These are phyloP conservation scores for Marsdenia floribunda DNA, from an alignment of 257 asterid species.

Conservation along the genomic window DNA sequence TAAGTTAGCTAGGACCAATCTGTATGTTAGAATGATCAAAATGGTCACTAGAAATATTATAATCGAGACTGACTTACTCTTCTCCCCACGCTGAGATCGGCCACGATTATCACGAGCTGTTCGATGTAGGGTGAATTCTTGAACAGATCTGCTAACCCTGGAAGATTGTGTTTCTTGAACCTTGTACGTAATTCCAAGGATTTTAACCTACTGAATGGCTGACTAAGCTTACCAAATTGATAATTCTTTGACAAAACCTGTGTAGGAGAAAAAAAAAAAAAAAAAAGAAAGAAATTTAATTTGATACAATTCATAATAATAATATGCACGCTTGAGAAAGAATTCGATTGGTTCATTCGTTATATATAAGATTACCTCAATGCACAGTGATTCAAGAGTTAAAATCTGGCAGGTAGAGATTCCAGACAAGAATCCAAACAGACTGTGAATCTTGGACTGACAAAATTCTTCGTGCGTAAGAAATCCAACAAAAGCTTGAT, in stretches of 20 bases:
- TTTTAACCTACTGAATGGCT: slow-evolving; percentile 43
- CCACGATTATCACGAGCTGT: slow-evolving; percentile 45
- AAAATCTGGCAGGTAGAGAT: slow-evolving; percentile 49
- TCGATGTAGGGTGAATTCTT: slow-evolving; percentile 44
- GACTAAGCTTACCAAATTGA: slow-evolving; percentile 30
- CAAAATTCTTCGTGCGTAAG: slow-evolving; percentile 31
- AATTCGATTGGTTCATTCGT: too few species aligned
- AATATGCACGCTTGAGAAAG: too few species aligned
- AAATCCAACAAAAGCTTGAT: slow-evolving; percentile 52
- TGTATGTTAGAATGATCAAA: background rate
- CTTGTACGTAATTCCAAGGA: slow-evolving; percentile 54
- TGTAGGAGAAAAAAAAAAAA: background rate
- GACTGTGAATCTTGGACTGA: slow-evolving; percentile 41
- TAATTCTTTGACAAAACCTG: slow-evolving; percentile 62
- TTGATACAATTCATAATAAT: background rate
- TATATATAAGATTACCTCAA: slow-evolving; percentile 42
- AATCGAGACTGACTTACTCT: slow-evolving; percentile 35
- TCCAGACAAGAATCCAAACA: slow-evolving; percentile 51
- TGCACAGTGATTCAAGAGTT: slow-evolving; percentile 46
- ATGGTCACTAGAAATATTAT: background rate
- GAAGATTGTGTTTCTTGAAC: slow-evolving; percentile 51
- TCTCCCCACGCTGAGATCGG: slow-evolving; percentile 29
- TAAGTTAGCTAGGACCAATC: too few species aligned
- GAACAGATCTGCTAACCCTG: slow-evolving; percentile 55
- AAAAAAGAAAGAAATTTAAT: background rate